Percentiles rank a stretch among this genome's conserved stretches.
phyloP scores from a whole-genome alignment of 208 protist species.

The Leptomonas seymouri region DNA sequence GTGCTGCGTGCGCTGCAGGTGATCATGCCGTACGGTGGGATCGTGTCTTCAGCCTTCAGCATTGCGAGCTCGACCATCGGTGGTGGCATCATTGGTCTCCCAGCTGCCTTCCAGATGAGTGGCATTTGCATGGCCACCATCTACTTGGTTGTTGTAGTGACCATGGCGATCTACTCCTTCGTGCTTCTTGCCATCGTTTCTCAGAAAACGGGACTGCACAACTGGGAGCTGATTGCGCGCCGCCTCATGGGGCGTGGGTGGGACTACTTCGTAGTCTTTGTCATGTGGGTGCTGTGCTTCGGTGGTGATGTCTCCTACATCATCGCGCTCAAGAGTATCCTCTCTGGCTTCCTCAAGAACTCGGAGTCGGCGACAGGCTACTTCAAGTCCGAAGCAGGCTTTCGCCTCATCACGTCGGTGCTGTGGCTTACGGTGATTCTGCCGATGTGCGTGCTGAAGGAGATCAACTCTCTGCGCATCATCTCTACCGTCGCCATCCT shows the following conservation, averaged over 20 bases:
- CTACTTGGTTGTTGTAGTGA: slow-evolving; percentile 35
- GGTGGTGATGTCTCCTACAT: slow-evolving; percentile 63
- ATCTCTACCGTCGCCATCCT: slow-evolving; percentile 65
- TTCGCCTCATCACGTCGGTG: slow-evolving; percentile 47
- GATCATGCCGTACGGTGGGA: slow-evolving; percentile 59
- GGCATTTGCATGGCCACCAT: slow-evolving; percentile 49
- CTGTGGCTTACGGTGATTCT: slow-evolving; percentile 73
- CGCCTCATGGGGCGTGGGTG: slow-evolving; percentile 39
- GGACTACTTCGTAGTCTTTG: slow-evolving; percentile 51
- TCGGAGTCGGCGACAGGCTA: slow-evolving; percentile 11
- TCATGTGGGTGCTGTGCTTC: slow-evolving; percentile 68
- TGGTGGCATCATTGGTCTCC: slow-evolving; percentile 64
- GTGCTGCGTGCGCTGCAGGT: slow-evolving; percentile 36
- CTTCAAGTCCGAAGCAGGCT: slow-evolving; percentile 30
- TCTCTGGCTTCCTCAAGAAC: slow-evolving; percentile 40
- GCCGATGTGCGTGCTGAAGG: slow-evolving; percentile 67
- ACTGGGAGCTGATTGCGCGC: slow-evolving; percentile 58
- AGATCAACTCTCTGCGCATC: slow-evolving; percentile 83
- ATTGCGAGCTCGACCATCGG: slow-evolving; percentile 69
- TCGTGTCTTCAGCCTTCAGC: slow-evolving; percentile 53
- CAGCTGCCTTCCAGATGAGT: slow-evolving; percentile 54
- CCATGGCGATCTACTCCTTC: slow-evolving; percentile 65
- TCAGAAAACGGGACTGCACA: slow-evolving; percentile 48
- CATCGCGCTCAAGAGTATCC: slow-evolving; percentile 53
- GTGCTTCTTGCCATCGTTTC: slow-evolving; percentile 48